A percentile compares a stretch with the other conserved stretches of the same genome.
These are phyloP conservation scores for Gossypium armourianum DNA, from an alignment of 441 rosid genomes.

Conservation along the genomic window DNA sequence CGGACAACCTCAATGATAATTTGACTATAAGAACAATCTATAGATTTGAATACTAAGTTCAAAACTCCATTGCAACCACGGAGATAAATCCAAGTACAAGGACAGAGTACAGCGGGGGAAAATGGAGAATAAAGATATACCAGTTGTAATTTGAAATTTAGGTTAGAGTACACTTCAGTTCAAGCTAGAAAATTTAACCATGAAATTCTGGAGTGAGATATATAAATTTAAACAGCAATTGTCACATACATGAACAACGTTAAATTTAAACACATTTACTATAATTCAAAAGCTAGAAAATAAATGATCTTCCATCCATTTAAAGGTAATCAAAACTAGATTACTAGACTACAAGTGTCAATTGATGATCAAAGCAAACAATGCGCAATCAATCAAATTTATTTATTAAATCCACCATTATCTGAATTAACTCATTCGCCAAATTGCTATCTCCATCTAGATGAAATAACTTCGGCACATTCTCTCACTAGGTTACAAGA, in stretches of 20 bases:
- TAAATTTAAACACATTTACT: not conserved
- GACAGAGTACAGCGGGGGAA: not conserved
- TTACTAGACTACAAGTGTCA: not conserved
- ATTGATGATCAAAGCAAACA: not conserved
- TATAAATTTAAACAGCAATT: not conserved
- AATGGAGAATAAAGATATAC: not conserved
- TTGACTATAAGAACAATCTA: conserved; percentile 5
- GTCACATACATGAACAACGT: not conserved
- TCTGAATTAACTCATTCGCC: not conserved
- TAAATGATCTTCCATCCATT: not conserved
- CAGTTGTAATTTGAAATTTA: not conserved
- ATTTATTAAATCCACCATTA: not conserved
- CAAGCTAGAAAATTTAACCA: not conserved
- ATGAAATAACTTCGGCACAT: not conserved
- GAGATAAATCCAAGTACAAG: not conserved
- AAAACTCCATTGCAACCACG: conserved; percentile 5
- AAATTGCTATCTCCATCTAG: not conserved
- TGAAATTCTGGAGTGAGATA: not conserved
- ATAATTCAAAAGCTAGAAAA: not conserved
- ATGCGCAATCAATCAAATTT: not conserved
- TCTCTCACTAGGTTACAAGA: conserved; percentile 1
- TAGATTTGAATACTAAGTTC: conserved; percentile 7
- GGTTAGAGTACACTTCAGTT: not conserved
- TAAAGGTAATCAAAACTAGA: conserved; percentile 1
- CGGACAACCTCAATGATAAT: not conserved